Base-by-base conservation (phyloP, 1,284 basidiomycete species). In the Naganishia sp. region DNA sequence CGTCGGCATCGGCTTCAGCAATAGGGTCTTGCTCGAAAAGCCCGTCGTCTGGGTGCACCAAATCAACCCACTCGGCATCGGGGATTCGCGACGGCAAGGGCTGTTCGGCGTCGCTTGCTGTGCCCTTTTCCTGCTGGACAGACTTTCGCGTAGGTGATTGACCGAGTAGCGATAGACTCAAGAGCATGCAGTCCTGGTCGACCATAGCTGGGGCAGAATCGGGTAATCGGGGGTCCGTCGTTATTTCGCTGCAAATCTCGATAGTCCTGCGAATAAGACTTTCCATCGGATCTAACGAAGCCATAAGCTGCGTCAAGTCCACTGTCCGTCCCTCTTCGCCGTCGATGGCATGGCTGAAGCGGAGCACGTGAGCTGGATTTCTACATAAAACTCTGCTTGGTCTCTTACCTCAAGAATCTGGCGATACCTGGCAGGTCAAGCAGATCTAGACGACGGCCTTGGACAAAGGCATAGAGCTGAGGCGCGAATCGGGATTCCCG, bases 21-120 rank as follows among this genome's bases (percentile, higher is more conserved):
- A 61, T 21, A 18, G 59, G 36, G n/a, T 42, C 36, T 11, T 52
- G 36, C n/a, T 61, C 36, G 36, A 50, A 42, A 60, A 61, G 21
- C 13, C 23, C 48, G 43, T 50, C 46, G n/a, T 48, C 25, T 25
- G 59, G 48, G 25, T 50, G 36, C 23, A 61, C 59, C 33, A 61
- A 16, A 6, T 61, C 48, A 16, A 61, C 59, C 59, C 59, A 61
- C 3, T 52, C 59, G 7, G 49, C 48, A 23, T 61, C 59, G 4
- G 21, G 48, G n/a, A 61, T 39, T 11, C 36, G 53, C 6, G 36
- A 10, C 18, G 36, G 53, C 6, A 23, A 23, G n/a, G 15, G 11
- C 11, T 39, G 13, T 2, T 42, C 31, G 53, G 18, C 31, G 18
- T 10, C 39, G 4, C 18, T 6, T 28, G 7, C 36, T 7, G 53